phyloP scores from a whole-genome alignment of 768 basidiomycete genomes.

The Mycena alexandri region DNA sequence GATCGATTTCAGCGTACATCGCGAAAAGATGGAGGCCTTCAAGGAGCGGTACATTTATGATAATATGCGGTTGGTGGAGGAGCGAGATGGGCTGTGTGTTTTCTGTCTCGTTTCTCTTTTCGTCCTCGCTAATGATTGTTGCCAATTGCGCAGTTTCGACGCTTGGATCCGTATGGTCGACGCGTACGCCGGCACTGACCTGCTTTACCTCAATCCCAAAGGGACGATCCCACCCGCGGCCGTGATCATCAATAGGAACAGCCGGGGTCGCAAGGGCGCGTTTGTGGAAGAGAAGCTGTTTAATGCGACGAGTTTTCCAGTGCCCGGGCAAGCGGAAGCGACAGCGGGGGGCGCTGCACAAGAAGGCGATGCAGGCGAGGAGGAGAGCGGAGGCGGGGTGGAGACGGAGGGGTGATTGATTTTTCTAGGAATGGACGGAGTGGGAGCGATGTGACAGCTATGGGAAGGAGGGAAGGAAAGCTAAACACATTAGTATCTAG shows the following conservation, averaged over 20 bases:
- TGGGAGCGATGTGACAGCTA: no score
- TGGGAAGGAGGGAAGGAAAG: no score
- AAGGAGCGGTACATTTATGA: conserved; percentile 90
- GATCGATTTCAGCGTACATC: conserved; percentile 79
- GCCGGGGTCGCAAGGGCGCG: conserved; percentile 58
- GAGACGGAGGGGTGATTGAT: no score
- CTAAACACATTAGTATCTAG: no score
- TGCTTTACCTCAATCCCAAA: conserved; percentile 81
- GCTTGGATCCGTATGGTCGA: conserved; percentile 87
- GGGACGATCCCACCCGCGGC: conserved; percentile 82
- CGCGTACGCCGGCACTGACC: conserved; percentile 79
- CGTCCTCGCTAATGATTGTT: conserved; percentile 7
- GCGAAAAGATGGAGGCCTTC: conserved; percentile 83
- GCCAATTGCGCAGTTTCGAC: conserved; percentile 69
- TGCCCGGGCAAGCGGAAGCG: conserved; percentile 46
- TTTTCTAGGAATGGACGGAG: no score
- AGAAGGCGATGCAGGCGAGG: no score
- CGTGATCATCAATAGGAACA: conserved; percentile 53
- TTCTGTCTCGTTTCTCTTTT: background rate
- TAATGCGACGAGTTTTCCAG: conserved; percentile 69
- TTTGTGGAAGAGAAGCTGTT: conserved; percentile 80
- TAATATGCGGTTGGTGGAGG: conserved; percentile 88
- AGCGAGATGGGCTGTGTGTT: conserved; percentile 80
- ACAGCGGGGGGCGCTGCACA: conserved; percentile 38
- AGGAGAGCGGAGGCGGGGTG: no score